Conservation (phyloP, 2,329 filamentous ascomycete species). For the Ascochyta pisi region DNA sequence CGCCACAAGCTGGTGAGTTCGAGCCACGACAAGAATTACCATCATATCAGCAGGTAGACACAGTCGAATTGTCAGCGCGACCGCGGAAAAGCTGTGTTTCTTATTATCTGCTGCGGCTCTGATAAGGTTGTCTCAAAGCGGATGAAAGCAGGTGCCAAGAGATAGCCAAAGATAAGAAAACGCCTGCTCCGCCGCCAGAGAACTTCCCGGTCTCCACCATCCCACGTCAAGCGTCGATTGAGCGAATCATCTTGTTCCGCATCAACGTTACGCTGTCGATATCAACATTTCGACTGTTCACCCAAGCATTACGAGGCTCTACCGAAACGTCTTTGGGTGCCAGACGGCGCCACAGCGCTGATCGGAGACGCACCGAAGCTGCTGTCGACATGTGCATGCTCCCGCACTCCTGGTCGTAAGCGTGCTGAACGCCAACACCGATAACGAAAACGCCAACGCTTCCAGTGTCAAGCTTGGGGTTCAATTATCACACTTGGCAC, state of each 20-base stretch:
- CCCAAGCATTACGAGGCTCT: conserved; percentile 14
- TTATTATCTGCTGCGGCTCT: conserved; percentile 35
- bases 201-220: conserved; percentile 39
- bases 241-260: conserved; percentile 23
- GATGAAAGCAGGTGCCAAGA: conserved; percentile 27
- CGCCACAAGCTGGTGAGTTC: background rate
- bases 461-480: conserved; percentile 30
- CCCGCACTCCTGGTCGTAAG: conserved; percentile 20
- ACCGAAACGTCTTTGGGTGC: conserved; percentile 11
- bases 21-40: conserved; percentile 9
- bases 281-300: conserved; percentile 7
- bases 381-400: conserved; percentile 24
- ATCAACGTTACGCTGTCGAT: conserved; percentile 26
- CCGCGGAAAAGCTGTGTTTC: conserved; percentile 43
- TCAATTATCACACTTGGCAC: conserved; percentile 30
- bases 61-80: conserved; percentile 31
- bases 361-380: conserved; percentile 25
- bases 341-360: conserved; percentile 25
- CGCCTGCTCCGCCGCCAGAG: conserved; percentile 31
- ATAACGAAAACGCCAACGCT: conserved; percentile 36
- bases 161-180: conserved; percentile 46
- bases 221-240: conserved; percentile 31
- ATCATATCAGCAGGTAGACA: conserved; percentile 24
- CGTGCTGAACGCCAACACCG: conserved; percentile 24
- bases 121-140: conserved; percentile 36